Conservation (phyloP, 192 early-diverging fungal genomes). For the Glomus cerebriforme region DNA sequence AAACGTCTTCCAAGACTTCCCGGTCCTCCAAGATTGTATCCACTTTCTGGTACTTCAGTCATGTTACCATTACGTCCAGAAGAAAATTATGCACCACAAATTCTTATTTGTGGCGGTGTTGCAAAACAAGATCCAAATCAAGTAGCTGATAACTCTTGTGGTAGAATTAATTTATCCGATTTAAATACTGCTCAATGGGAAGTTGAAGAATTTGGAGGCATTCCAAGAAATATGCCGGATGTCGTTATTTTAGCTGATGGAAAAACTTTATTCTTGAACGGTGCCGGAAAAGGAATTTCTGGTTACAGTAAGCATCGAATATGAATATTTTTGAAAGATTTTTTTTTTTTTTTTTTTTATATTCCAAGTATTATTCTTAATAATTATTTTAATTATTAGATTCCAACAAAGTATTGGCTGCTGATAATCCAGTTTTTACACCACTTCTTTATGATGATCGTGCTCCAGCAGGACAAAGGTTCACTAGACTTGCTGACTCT, state of each 20-base stretch:
- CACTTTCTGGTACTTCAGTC: conserved; percentile 55
- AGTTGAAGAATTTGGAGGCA: conserved; percentile 51
- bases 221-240: conserved; percentile 54
- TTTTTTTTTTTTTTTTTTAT: too few relatives aligned
- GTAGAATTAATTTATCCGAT: conserved; percentile 49
- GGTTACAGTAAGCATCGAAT: conserved; percentile 43
- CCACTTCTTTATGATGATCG: conserved; percentile 59
- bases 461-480: conserved; percentile 31
- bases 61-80: conserved; percentile 57
- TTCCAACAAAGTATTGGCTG: not conserved
- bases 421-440: conserved; percentile 46
- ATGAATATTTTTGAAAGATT: not conserved
- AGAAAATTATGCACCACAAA: conserved; percentile 57
- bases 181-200: conserved; percentile 47
- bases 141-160: conserved; percentile 48
- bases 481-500: conserved; percentile 31
- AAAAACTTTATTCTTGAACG: conserved; percentile 63
- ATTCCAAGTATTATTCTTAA: too few relatives aligned
- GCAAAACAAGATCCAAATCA: conserved; percentile 32
- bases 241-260: conserved; percentile 55
- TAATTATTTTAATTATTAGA: not conserved
- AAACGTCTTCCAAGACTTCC: conserved; percentile 49
- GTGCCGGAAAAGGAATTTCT: conserved; percentile 57
- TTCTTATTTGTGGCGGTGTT: conserved; percentile 66
- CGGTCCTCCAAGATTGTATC: conserved; percentile 54